Percentiles rank a stretch among this genome's conserved stretches.
These are phyloP conservation scores for Myxozyma udenii DNA, from an alignment of 805 yeast genomes.

Conservation along the genomic window DNA sequence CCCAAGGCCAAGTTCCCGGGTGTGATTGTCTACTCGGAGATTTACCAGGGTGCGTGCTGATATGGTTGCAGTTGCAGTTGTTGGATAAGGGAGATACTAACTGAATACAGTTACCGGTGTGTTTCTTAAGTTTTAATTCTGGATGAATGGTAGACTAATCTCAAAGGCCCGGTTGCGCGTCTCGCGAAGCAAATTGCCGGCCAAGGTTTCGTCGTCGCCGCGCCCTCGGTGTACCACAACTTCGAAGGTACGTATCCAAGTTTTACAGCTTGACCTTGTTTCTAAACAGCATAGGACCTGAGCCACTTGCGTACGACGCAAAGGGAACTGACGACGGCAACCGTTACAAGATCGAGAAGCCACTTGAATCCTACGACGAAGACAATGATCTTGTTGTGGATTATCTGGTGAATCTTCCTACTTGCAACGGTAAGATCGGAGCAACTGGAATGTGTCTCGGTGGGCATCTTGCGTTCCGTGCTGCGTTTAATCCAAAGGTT, in stretches of 20 bases:
- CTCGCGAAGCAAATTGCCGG: constrained; percentile 77
- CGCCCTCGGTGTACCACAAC: constrained; percentile 77
- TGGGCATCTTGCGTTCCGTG: constrained; percentile 74
- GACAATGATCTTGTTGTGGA: constrained; percentile 65
- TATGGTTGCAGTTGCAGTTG: no score
- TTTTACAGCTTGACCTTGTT: background rate
- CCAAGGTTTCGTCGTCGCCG: constrained; percentile 74
- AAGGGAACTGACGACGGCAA: constrained; percentile 78
- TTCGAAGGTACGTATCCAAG: constrained; percentile 44
- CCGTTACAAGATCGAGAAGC: constrained; percentile 60
- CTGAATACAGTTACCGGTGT: constrained; percentile 12
- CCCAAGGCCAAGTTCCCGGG: constrained; percentile 82
- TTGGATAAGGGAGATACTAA: background rate
- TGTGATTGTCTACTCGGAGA: constrained; percentile 73
- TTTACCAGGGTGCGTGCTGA: constrained; percentile 65
- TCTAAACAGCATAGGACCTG: constrained; percentile 40
- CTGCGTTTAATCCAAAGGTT: constrained; percentile 61
- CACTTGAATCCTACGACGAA: constrained; percentile 70
- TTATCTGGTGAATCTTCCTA: constrained; percentile 53
- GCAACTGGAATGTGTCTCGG: constrained; percentile 88
- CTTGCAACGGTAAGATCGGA: constrained; percentile 71
- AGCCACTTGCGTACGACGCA: constrained; percentile 64
- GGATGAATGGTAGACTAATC: constrained; percentile 14
- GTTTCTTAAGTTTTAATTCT: background rate
- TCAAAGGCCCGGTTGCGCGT: constrained; percentile 70